Percentiles rank a stretch among this genome's conserved stretches.
Conservation (phyloP, 306 rosid genomes). For the Acacia crassicarpa region DNA sequence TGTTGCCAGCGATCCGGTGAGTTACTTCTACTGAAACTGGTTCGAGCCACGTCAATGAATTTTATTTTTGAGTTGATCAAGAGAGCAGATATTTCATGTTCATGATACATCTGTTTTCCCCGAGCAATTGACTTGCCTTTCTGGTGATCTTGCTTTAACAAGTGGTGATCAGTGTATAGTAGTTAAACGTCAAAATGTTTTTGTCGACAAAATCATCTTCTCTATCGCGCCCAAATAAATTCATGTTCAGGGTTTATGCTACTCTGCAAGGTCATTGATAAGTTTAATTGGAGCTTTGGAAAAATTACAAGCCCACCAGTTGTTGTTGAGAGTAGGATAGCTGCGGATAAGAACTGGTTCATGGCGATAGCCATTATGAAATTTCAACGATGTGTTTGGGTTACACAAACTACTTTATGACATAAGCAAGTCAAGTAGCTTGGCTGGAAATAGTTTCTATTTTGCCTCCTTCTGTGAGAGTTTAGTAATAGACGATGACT, state of each 20-base stretch:
- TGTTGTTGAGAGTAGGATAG: neutral
- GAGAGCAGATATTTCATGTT: neutral
- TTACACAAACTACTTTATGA: neutral
- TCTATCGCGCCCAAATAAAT: neutral
- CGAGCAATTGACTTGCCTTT: neutral
- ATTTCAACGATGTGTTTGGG: slow-evolving; percentile 12
- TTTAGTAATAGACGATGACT: slow-evolving; percentile 10
- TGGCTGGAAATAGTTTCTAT: neutral
- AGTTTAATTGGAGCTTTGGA: neutral
- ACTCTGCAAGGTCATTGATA: neutral
- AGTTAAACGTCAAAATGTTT: neutral
- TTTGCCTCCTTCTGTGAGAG: neutral
- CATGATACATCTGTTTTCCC: neutral
- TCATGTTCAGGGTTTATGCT: slow-evolving; percentile 9
- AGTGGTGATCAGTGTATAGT: neutral
- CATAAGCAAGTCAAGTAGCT: neutral
- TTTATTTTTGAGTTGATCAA: neutral
- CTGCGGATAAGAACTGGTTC: neutral
- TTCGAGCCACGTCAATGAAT: neutral
- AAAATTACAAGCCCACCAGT: neutral
- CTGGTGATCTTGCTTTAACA: neutral
- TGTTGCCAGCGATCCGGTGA: slow-evolving; percentile 90
- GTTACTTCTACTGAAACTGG: neutral
- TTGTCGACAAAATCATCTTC: neutral
- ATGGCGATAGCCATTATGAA: neutral